phyloP scores from a whole-genome alignment of 768 basidiomycete species.

The Rhodotorula babjevae region DNA sequence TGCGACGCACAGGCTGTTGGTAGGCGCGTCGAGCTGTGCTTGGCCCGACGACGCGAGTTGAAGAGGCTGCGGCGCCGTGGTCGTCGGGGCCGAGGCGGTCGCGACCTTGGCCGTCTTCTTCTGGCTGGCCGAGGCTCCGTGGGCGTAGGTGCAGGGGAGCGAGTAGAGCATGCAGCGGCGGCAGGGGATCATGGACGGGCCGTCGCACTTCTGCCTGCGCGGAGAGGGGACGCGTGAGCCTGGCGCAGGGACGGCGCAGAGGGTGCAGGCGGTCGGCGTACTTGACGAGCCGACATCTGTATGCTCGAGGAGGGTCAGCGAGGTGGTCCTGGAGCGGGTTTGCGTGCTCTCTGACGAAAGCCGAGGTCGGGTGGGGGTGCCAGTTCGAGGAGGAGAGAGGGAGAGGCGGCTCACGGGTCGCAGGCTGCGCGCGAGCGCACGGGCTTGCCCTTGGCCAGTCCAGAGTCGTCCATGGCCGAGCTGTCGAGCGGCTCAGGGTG shows the following conservation, averaged over 20 bases:
- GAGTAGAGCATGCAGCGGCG: conserved; percentile 12
- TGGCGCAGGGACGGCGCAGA: too few species aligned
- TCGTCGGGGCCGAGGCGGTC: background rate
- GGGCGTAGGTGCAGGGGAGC: background rate
- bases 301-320: background rate
- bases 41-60: background rate
- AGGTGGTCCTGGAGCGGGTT: too few species aligned
- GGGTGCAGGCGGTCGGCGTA: background rate
- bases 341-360: too few species aligned
- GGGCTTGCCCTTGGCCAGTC: background rate
- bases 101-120: background rate
- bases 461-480: background rate
- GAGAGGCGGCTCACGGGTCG: background rate
- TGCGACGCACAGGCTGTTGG: background rate
- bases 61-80: background rate
- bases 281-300: background rate
- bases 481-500: too few species aligned
- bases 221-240: too few species aligned
- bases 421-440: background rate
- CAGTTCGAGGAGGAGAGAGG: background rate
- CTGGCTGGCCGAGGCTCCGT: background rate
- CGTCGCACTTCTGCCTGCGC: conserved; percentile 7
- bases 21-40: background rate
- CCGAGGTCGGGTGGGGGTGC: too few species aligned
- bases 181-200: background rate